A percentile compares a stretch with the other conserved stretches of the same genome.
These are phyloP conservation scores for Xylaria sp. DNA, from an alignment of 2,329 filamentous ascomycete genomes.

Conservation along the genomic window DNA sequence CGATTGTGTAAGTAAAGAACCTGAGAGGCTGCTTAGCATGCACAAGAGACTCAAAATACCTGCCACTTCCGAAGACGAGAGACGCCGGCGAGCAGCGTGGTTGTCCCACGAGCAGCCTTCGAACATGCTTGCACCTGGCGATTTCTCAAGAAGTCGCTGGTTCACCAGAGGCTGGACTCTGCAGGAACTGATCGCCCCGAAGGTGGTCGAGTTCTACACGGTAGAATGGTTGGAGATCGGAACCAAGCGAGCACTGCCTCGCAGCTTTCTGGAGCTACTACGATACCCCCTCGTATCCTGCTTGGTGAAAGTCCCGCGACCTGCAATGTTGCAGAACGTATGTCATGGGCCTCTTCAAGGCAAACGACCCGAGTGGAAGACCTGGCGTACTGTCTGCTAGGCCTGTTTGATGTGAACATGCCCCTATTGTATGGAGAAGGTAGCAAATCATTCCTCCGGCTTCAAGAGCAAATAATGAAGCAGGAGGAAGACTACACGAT, in stretches of 20 bases:
- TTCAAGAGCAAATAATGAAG: slow-evolving; percentile 27
- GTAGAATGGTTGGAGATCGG: slow-evolving; percentile 25
- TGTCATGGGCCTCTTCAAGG: slow-evolving; percentile 32
- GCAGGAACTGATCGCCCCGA: slow-evolving; percentile 30
- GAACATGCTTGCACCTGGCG: no score
- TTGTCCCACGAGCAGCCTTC: slow-evolving; percentile 16
- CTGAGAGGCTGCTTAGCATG: no score
- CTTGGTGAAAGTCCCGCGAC: slow-evolving; percentile 18
- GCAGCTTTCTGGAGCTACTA: slow-evolving; percentile 23
- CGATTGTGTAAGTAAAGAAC: slow-evolving; percentile 12
- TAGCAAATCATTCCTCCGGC: slow-evolving; percentile 26
- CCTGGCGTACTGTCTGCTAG: slow-evolving; percentile 33
- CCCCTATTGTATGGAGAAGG: slow-evolving; percentile 34
- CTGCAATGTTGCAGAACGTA: slow-evolving; percentile 25
- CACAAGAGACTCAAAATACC: slow-evolving; percentile 10
- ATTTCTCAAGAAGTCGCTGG: no score
- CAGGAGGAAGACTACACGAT: no score
- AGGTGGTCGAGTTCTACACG: slow-evolving; percentile 27
- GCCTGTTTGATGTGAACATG: slow-evolving; percentile 34
- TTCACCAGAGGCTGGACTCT: slow-evolving; percentile 30
- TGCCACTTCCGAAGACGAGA: slow-evolving; percentile 15
- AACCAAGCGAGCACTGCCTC: slow-evolving; percentile 21
- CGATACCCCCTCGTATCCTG: slow-evolving; percentile 23
- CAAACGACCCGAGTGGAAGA: slow-evolving; percentile 32
- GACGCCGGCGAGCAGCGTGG: slow-evolving; percentile 23